Evolutionary conservation across 768 basidiomycete species (phyloP), one percentile per base, ranked within the genome.

Genomic region (Hygrophorus pudorinus): DNA sequence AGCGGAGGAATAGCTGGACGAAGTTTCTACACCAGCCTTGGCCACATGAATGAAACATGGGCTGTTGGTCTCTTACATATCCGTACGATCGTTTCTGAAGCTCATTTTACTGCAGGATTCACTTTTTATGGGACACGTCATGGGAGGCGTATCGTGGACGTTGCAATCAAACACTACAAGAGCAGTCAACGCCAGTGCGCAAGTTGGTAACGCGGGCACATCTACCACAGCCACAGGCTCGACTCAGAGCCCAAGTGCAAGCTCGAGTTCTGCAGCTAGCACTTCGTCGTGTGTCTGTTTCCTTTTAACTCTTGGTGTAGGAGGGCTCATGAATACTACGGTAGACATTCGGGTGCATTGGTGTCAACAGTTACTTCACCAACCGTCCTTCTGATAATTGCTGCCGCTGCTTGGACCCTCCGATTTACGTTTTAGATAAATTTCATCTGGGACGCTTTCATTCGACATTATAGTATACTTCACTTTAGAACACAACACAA

Each of bases 11-110:
- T 56, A 32, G 71, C 79, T 2, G 89, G 87, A 16, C 73, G 88
- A 30, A 87, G 85, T 53, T 91, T 85, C 65, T 91, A 87, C 58
- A 91, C 89, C 0, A 72, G 78, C 49, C 70, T 91, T 0, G 88
- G 88, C 0, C 89, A 93, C 57, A 62, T 78, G 42, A 80, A 78
- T 53, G 78, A 83, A 54, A 87, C 84, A 27, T 88, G 85, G 85
- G 63, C 74, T 64, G 84, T 80, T 42, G 45, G 72, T 59, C 16
- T 5, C 21, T 20, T 20, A 8, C 2, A n/a, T 36, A 8, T 10
- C 18, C 34, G 14, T 21, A 18, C 5, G 21, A 31, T 31, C 32
- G 34, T 36, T 30, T 16, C 38, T 7, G 45, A 6, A 9, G 20
- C 5, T 3, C 38, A 24, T 21, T 29, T 38, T 20, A 34, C 27